A percentile compares a stretch with the other conserved stretches of the same genome.
Evolutionary conservation across 2,329 filamentous ascomycete genomes (phyloP).

Genomic region (Cladorrhinum sp.): DNA sequence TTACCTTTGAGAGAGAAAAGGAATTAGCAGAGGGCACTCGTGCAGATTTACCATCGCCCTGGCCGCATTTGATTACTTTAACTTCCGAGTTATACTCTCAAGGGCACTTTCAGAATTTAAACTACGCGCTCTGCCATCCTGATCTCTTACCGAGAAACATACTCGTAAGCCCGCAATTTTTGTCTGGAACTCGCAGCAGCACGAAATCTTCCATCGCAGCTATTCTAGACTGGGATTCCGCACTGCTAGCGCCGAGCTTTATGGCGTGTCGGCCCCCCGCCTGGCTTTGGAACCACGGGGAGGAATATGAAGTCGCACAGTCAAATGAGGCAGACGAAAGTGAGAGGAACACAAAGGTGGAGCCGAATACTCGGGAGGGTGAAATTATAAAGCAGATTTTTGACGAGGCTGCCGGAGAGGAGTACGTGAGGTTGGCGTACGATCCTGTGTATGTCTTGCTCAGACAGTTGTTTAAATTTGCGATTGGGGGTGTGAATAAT

Average conservation of each 20-base stretch:
- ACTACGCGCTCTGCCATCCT: slow-evolving; percentile 21
- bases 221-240: slow-evolving; percentile 36
- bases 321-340: slow-evolving; percentile 2
- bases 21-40: background rate
- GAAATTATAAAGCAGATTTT: slow-evolving; percentile 30
- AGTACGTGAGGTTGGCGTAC: slow-evolving; percentile 29
- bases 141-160: slow-evolving; percentile 32
- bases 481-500: background rate
- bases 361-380: background rate
- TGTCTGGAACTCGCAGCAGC: background rate
- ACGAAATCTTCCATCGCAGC: slow-evolving; percentile 8
- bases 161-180: slow-evolving; percentile 25
- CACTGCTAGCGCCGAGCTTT: slow-evolving; percentile 32
- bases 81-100: background rate
- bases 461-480: slow-evolving; percentile 18
- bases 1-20: background rate
- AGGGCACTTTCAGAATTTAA: background rate
- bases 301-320: slow-evolving; percentile 21
- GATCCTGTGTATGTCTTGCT: slow-evolving; percentile 25
- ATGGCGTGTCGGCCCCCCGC: slow-evolving; percentile 32
- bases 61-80: background rate
- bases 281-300: slow-evolving; percentile 32
- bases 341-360: background rate
- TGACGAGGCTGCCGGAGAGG: slow-evolving; percentile 27
- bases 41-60: background rate